Base-by-base conservation (phyloP, 2,329 filamentous ascomycete genomes). In the Fusarium sp. region DNA sequence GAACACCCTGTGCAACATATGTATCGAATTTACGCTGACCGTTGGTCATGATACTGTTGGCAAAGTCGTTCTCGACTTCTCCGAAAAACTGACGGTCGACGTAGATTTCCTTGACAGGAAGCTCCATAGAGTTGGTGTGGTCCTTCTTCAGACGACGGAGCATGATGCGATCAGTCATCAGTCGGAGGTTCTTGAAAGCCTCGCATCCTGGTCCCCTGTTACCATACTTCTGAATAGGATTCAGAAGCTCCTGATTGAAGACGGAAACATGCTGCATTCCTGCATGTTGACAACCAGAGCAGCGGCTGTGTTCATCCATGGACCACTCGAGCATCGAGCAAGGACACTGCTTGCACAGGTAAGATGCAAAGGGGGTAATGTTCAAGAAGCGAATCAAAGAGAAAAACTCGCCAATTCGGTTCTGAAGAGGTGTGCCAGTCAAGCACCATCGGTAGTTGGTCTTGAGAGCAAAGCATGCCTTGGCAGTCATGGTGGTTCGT, bases 21-120 rank as follows among this genome's bases (percentile, higher is more conserved):
- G 94, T 98, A 77, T 98, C 93, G 72, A 98, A 99, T 74, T 94
- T 91, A 66, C 96, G 91, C 62, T 91, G 88, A 10, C 93, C 92
- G 77, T 93, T 97, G 18, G 90, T 93, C 94, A 98, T 99, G 84
- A 99, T 97, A 75, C 94, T 97, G 59, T 90, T 89, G 34, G 95
- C 97, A 78, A 99, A 97, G 79, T 99, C 96, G 55, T 94, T 94
- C 81, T 99, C 96, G 45, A 95, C 94, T 74, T 97, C 94, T 52
- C 95, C 94, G 75, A 99, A 99, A 81, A 98, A 98, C 79, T 98
- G 94, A 55, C 95, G 93, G 77, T 97, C 92, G 43, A 99, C 90
- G 61, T 94, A 88, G 55, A 98, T 91, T 75, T 98, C 93, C 82
- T 98, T 99, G 54, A 97, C 93, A 1, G 96, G 96, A 30, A 99